A percentile compares a stretch with the other conserved stretches of the same genome.
Evolutionary conservation across 148 eudicot genomes (phyloP).

Genomic region (Camellia sinensis): DNA sequence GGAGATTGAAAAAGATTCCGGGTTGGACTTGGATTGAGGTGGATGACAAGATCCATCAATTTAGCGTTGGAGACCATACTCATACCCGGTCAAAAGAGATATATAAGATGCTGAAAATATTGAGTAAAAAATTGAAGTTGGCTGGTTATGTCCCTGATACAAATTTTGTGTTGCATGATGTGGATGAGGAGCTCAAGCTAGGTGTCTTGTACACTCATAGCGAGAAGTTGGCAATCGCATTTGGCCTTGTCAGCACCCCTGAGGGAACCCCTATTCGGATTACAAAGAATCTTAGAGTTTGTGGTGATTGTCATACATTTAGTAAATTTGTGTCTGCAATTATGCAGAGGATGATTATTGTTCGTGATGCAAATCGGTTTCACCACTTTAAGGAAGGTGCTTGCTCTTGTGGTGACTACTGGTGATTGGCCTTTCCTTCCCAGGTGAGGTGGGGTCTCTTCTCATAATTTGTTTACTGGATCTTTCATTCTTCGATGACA

Average conservation of each 20-base stretch:
- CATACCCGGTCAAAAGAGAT: slow-evolving; percentile 25
- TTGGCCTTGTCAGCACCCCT: slow-evolving; percentile 28
- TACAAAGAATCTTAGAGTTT: slow-evolving; percentile 31
- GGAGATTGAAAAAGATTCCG: slow-evolving; percentile 24
- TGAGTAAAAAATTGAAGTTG: slow-evolving; percentile 19
- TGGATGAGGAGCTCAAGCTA: slow-evolving; percentile 28
- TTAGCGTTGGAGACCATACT: slow-evolving; percentile 25
- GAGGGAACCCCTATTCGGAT: slow-evolving; percentile 26
- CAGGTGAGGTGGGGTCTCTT: slow-evolving; percentile 3
- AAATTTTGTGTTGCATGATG: slow-evolving; percentile 31
- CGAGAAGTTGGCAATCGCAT: slow-evolving; percentile 32
- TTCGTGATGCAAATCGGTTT: slow-evolving; percentile 35
- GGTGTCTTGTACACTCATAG: slow-evolving; percentile 23
- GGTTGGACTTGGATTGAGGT: slow-evolving; percentile 36
- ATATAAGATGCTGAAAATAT: slow-evolving; percentile 18
- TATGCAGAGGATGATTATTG: slow-evolving; percentile 22
- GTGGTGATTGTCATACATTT: slow-evolving; percentile 33
- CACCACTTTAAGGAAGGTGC: slow-evolving; percentile 23
- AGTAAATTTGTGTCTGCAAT: slow-evolving; percentile 23
- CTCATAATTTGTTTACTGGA: neutral
- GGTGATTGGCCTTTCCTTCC: slow-evolving; percentile 9
- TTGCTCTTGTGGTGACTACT: slow-evolving; percentile 33
- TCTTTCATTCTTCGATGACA: neutral
- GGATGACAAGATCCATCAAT: slow-evolving; percentile 22
- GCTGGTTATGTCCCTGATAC: slow-evolving; percentile 36